These are phyloP conservation scores for Fomitiporia mediterranea DNA, from an alignment of 1,284 basidiomycete species.

Conservation along the genomic window DNA sequence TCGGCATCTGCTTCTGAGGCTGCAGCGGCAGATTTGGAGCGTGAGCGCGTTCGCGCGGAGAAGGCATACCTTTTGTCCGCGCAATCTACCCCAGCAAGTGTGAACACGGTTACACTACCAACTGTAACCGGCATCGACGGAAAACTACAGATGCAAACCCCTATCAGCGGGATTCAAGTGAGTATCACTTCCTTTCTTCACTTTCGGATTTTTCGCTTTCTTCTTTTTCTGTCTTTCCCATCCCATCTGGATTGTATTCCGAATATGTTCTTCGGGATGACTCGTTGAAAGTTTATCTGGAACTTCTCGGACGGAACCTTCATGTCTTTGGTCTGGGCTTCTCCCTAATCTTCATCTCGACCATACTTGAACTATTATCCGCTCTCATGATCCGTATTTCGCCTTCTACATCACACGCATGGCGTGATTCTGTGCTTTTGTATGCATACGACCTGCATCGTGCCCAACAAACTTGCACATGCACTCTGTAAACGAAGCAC, in stretches of 20 bases:
- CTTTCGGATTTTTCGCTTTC: not conserved
- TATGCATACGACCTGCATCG: not conserved
- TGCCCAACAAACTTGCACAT: not conserved
- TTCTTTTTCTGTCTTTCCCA: not conserved
- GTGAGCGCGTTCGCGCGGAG: conserved; percentile 7
- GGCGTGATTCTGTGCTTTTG: not conserved
- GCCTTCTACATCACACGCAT: conserved; percentile 10
- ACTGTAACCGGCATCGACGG: not conserved
- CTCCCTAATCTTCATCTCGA: not conserved
- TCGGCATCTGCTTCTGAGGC: conserved; percentile 7
- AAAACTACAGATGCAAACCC: not conserved
- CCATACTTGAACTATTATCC: not conserved
- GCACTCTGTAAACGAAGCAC: not conserved
- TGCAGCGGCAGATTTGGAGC: conserved; percentile 10
- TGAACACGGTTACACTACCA: not conserved
- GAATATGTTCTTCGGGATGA: no score
- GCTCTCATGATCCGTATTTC: not conserved
- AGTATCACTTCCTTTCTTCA: conserved; percentile 3
- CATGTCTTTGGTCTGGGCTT: not conserved
- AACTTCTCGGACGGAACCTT: no score
- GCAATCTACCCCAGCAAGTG: not conserved
- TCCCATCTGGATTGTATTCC: not conserved
- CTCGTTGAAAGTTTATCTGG: not conserved
- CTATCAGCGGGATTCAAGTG: not conserved
- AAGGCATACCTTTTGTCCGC: not conserved